phyloP scores from a whole-genome alignment of 2,329 filamentous ascomycete species.

The Penicillium glabrum region DNA sequence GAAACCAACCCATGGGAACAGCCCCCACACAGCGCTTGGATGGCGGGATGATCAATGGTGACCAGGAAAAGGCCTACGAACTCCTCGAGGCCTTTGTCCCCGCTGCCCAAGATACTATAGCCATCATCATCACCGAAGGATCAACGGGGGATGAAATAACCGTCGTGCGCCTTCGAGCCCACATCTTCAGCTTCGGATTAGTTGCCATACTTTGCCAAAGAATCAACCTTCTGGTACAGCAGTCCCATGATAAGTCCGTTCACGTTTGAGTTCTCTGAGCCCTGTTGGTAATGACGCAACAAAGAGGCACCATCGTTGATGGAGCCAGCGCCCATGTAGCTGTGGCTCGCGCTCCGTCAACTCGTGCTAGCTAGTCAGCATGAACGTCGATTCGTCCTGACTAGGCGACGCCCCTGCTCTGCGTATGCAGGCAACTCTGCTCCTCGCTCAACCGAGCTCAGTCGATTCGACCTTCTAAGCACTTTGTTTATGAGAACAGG shows the following conservation, averaged over 20 bases:
- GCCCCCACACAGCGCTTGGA: too few relatives aligned
- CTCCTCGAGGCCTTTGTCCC: too few relatives aligned
- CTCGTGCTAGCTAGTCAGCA: background rate
- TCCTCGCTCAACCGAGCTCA: too few relatives aligned
- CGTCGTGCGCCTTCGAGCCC: background rate
- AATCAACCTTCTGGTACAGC: background rate
- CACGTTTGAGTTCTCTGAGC: background rate
- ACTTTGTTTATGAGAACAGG: too few relatives aligned
- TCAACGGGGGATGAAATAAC: background rate
- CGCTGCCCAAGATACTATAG: too few relatives aligned
- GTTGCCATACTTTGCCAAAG: background rate
- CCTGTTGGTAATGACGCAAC: background rate
- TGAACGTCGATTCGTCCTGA: background rate
- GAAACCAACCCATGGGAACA: too few relatives aligned
- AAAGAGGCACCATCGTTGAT: background rate
- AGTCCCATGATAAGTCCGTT: background rate
- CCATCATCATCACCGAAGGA: background rate
- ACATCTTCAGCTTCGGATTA: background rate
- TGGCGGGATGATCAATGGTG: too few relatives aligned
- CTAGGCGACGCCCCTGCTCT: background rate
- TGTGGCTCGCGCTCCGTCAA: background rate
- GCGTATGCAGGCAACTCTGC: background rate
- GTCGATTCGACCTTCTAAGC: too few relatives aligned
- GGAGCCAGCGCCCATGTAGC: background rate
- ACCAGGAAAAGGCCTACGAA: too few relatives aligned